phyloP scores from a whole-genome alignment of 495 filamentous ascomycete genomes.

The Lineolata rhizophorae region DNA sequence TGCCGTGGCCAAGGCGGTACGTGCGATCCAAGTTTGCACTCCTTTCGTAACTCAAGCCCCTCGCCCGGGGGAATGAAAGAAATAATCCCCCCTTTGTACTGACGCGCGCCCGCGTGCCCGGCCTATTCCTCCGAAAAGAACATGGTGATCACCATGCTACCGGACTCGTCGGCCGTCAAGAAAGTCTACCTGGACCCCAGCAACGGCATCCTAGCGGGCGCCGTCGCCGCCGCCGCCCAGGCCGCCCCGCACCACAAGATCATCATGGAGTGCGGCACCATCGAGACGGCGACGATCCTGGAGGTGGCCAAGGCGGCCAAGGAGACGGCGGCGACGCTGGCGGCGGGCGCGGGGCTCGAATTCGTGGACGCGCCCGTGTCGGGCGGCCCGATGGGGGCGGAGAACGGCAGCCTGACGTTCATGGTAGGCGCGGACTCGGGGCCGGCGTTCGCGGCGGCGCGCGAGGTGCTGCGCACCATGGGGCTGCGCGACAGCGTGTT shows the following conservation, averaged over 20 bases:
- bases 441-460: slow-evolving; percentile 5
- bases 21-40: not conserved
- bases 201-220: slow-evolving; percentile 8
- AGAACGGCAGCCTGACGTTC: slow-evolving; percentile 9
- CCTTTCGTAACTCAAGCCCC: too few relatives aligned
- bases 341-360: slow-evolving; percentile 1
- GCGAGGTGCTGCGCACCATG: slow-evolving; percentile 7
- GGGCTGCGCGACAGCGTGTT: slow-evolving; percentile 8
- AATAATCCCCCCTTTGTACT: too few relatives aligned
- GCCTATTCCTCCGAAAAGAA: too few relatives aligned
- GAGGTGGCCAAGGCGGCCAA: slow-evolving; percentile 66
- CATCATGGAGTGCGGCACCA: slow-evolving; percentile 14
- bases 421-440: slow-evolving; percentile 11
- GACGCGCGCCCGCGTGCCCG: too few relatives aligned
- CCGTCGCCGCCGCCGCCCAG: slow-evolving; percentile 1
- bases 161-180: slow-evolving; percentile 7
- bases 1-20: slow-evolving; percentile 5
- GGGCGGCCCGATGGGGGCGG: slow-evolving; percentile 11
- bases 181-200: slow-evolving; percentile 8
- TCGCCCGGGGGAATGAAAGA: too few relatives aligned
- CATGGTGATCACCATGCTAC: slow-evolving; percentile 11
- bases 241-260: slow-evolving; percentile 3
- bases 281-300: slow-evolving; percentile 37
- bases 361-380: slow-evolving; percentile 12
- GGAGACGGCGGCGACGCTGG: slow-evolving; percentile 23